Evolutionary conservation across 2,329 filamentous ascomycete species (phyloP), one percentile per base, ranked within the genome.

Genomic region (Monosporascus sp.): DNA sequence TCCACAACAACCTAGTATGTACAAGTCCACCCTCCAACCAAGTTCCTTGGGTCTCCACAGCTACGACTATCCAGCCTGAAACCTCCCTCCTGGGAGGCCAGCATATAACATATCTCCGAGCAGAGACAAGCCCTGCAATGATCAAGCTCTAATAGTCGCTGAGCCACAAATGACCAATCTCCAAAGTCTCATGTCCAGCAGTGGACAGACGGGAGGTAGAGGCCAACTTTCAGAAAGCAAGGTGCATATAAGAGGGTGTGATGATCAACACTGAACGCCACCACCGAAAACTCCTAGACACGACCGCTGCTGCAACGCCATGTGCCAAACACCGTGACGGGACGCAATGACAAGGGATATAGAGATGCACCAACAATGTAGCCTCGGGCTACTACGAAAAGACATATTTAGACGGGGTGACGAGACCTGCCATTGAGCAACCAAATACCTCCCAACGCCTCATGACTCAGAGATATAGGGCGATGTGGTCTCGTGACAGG

Each of bases 331-430:
- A 52, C 51, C 50, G 45, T 45, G 45, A 52, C 18, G 15, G 5
- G 43, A 39, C 24, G 50, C 24, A 47, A 48, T 27, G 31, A 49
- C 41, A 18, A 50, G 50, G 47, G 51, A 48, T 18, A 60, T 50
- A 57, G 53, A 55, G 54, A 61, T 60, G 60, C 58, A 57, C 55
- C 51, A 57, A 60, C 39, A 53, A 52, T 25, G 52, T 52, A 61
- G 56, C 58, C 58, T 37, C 57, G 53, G 52, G 55, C 62, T 56
- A 55, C 55, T 22, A 45, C 41, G 48, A 52, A 55, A 54, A 38
- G 41, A 50, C 24, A 43, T 51, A 44, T 35, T 45, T 43, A 11
- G 15, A 39, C 38, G 46, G 48, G 51, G 27, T 50, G 47, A 52
- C 39, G 43, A 41, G 39, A 48, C 50, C 49, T 27, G 50, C 48